Percentiles rank a stretch among this genome's conserved stretches.
phyloP scores from a whole-genome alignment of 768 basidiomycete species.

The Termitomyces sp. region DNA sequence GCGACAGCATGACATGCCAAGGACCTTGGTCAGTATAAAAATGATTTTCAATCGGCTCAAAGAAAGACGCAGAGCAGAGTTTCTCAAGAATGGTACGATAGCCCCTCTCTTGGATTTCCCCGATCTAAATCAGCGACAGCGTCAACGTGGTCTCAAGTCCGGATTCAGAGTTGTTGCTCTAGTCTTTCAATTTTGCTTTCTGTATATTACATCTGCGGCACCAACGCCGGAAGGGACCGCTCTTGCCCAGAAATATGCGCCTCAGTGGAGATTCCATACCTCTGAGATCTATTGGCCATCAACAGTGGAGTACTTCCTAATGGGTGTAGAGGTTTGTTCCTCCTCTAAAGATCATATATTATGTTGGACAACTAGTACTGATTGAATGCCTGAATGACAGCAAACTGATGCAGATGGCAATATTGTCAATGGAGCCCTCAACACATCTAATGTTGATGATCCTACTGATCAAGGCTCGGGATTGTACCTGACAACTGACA shows the following conservation, averaged over 20 bases:
- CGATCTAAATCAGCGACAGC: no score
- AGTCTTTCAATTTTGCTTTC: neutral
- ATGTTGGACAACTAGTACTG: no score
- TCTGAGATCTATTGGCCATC: constrained; percentile 15
- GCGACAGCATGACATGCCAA: no score
- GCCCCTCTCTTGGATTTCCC: no score
- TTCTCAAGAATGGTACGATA: no score
- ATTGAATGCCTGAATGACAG: neutral
- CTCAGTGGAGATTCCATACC: constrained; percentile 13
- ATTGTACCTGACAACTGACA: constrained; percentile 9
- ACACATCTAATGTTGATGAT: constrained; percentile 6
- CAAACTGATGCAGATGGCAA: constrained; percentile 10
- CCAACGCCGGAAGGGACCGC: constrained; percentile 12
- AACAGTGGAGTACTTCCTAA: constrained; percentile 12
- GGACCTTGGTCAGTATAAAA: no score
- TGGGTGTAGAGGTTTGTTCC: constrained; percentile 11
- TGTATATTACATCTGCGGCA: neutral
- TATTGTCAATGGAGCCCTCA: constrained; percentile 5
- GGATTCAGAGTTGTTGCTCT: no score
- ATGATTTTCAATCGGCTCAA: no score
- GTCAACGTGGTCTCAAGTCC: no score
- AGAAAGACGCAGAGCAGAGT: no score
- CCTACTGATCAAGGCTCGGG: constrained; percentile 8
- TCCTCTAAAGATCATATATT: no score
- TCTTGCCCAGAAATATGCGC: constrained; percentile 13